Evolutionary conservation across 148 eudicot genomes (phyloP).

Genomic region (Vaccinium myrtillus): DNA sequence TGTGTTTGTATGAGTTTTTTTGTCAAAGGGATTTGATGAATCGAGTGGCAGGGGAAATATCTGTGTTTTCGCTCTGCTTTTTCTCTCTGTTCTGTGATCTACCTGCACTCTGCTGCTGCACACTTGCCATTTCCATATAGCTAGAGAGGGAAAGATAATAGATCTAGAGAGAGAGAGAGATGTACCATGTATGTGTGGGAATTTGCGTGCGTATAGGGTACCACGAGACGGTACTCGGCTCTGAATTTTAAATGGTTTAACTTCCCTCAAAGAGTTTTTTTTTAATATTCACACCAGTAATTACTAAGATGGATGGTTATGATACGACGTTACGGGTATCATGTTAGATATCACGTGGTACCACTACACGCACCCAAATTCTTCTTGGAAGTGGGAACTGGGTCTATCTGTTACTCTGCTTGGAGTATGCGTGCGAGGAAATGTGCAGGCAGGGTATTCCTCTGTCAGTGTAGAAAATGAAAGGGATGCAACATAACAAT

Average conservation of each 20-base stretch:
- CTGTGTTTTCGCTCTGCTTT: background rate
- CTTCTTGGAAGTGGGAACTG: background rate
- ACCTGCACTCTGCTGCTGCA: conserved; percentile 20
- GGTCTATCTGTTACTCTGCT: conserved; percentile 5
- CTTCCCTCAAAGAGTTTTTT: too few relatives aligned
- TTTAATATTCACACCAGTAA: too few relatives aligned
- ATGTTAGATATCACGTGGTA: too few relatives aligned
- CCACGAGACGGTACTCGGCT: too few relatives aligned
- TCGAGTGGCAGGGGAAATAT: conserved; percentile 17
- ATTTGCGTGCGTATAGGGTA: too few relatives aligned
- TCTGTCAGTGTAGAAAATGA: conserved; percentile 47
- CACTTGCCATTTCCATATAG: conserved; percentile 25
- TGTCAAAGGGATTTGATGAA: conserved; percentile 32
- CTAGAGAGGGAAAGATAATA: conserved; percentile 16
- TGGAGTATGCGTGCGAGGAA: conserved; percentile 79
- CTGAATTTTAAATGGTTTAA: too few relatives aligned
- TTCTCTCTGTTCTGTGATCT: conserved; percentile 19
- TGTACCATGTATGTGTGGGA: too few relatives aligned
- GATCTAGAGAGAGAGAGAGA: background rate
- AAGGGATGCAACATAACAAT: conserved; percentile 37
- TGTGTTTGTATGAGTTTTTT: background rate
- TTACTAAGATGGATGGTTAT: too few relatives aligned
- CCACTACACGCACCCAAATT: too few relatives aligned
- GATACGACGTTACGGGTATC: too few relatives aligned
- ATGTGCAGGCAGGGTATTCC: conserved; percentile 51